Evolutionary conservation across 306 rosid species (phyloP).

Genomic region (Glycine latifolia): DNA sequence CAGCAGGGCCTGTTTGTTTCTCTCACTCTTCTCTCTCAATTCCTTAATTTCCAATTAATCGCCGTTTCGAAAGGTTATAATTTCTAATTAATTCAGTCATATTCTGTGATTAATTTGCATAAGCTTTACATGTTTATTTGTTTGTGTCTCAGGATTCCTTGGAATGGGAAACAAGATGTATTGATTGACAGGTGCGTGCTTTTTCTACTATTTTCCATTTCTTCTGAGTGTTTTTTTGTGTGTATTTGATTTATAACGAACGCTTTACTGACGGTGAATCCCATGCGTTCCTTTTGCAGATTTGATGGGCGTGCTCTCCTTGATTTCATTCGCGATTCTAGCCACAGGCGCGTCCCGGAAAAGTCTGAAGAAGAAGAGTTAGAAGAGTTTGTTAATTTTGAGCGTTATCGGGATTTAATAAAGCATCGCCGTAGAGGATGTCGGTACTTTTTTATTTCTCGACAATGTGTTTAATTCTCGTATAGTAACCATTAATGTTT

Average conservation of each 20-base stretch:
- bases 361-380: constrained; percentile 95
- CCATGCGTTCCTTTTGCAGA: constrained; percentile 53
- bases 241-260: not conserved
- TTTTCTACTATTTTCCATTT: not conserved
- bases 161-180: constrained; percentile 95
- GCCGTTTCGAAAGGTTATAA: not conserved
- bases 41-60: not conserved
- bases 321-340: constrained; percentile 88
- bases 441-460: constrained; percentile 89
- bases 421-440: constrained; percentile 99
- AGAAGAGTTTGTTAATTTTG: constrained; percentile 99
- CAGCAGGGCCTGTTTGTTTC: constrained; percentile 93
- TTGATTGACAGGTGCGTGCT: constrained; percentile 79
- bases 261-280: constrained; percentile 7
- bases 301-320: constrained; percentile 99
- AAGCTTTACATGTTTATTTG: not conserved
- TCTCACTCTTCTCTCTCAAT: not conserved
- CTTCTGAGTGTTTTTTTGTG: not conserved
- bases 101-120: not conserved
- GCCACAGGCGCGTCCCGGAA: constrained; percentile 73
- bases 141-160: constrained; percentile 83
- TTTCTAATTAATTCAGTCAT: not conserved
- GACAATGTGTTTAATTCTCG: constrained; percentile 50
- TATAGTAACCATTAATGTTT: constrained; percentile 38
- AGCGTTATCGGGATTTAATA: constrained; percentile 99